Conservation (phyloP, 73 alveolate species). For the Breviolum minutum region DNA sequence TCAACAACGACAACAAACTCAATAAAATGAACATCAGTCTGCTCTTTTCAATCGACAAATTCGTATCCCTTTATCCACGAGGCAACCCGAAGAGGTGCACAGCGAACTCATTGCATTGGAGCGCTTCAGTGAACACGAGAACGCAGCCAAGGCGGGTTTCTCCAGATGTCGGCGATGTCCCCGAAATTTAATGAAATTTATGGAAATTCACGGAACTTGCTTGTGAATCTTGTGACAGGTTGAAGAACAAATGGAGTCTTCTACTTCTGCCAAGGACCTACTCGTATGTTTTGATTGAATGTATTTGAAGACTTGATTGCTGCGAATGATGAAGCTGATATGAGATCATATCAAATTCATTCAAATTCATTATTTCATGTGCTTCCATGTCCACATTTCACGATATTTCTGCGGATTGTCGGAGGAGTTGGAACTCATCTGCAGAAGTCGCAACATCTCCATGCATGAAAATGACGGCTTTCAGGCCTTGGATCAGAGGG, state of each 20-base stretch:
- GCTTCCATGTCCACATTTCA: background rate
- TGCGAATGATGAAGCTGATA: too few species aligned
- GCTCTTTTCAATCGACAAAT: too few species aligned
- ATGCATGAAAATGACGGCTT: background rate
- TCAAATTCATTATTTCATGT: background rate
- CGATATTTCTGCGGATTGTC: background rate
- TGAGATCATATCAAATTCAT: background rate
- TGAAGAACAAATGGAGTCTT: background rate
- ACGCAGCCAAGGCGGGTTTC: background rate
- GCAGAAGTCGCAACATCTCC: background rate
- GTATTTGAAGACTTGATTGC: background rate
- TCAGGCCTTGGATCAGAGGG: background rate
- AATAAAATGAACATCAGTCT: too few species aligned
- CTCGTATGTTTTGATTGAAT: background rate
- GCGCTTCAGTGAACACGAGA: background rate
- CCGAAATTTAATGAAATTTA: background rate
- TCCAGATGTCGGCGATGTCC: too few species aligned
- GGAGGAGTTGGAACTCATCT: background rate
- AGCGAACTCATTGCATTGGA: background rate
- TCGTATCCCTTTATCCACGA: background rate
- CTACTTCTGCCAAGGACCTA: background rate
- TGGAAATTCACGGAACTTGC: background rate
- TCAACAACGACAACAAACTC: too few species aligned
- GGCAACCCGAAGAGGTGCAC: conserved; percentile 6
- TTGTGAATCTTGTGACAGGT: background rate